Evolutionary conservation across 2,329 filamentous ascomycete species (phyloP), one percentile per base, ranked within the genome.

Genomic region (Fusarium staphyleae): DNA sequence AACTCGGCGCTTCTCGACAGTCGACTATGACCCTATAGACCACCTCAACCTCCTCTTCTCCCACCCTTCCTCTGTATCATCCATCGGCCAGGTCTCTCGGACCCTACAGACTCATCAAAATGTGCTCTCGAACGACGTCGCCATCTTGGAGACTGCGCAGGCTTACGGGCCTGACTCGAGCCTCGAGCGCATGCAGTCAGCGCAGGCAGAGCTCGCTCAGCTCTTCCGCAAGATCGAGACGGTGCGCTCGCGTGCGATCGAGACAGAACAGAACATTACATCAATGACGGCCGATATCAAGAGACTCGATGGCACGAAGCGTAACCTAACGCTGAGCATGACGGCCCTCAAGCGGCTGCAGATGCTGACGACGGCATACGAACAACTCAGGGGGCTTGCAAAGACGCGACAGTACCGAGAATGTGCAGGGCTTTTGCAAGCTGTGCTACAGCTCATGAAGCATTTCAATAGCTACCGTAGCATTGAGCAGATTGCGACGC

Each of bases 261-360:
- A 93, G 79, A 98, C 95, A 15, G 95, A 99, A 75, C 88, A 92
- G 72, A 89, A 93, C 63, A 99, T 99, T 70, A 97, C 93, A 39
- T 92, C 92, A 64, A 99, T 99, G 95, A 99, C 95, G 56, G 92
- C 95, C 52, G 95, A 99, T 70, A 99, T 99, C 73, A 99, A 99
- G 78, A 87, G 93, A 63, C 82, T 99, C 61, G 95, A 99, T 75
- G 90, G 90, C 73, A 97, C 95, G 30, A 99, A 99, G 80, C 89
- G 89, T 74, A 99, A 99, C 75, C 81, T 99, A 57, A 97, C 95
- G 9, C 82, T 96, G 47, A 97, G 92, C 62, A 99, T 99, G 95
- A 99, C 95, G 35, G 93, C 93, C 16, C 80, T 99, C 68, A 99
- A 99, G 79, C 84, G 95, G 39, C 81, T 99, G 66, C 95, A 99